These are phyloP conservation scores for Pseudogymnoascus sp. DNA, from an alignment of 2,329 filamentous ascomycete genomes.

Conservation along the genomic window DNA sequence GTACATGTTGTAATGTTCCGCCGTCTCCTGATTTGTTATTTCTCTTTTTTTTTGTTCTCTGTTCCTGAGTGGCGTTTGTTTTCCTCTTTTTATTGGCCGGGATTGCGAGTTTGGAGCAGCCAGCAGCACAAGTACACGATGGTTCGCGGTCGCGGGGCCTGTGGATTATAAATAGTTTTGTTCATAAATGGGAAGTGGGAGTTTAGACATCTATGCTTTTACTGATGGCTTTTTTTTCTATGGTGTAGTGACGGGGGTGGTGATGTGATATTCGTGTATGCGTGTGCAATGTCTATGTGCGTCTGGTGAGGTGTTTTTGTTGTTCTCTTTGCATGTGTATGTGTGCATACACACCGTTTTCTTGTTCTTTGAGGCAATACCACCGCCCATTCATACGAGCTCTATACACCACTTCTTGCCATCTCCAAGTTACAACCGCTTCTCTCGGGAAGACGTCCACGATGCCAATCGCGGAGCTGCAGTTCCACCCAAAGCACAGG, in stretches of 20 bases:
- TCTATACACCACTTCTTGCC: neutral
- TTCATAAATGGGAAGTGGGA: neutral
- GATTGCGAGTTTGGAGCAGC: constrained; percentile 1
- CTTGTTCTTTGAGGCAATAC: neutral
- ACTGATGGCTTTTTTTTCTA: neutral
- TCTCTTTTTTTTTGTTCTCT: neutral
- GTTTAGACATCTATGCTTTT: neutral
- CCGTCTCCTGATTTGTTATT: constrained; percentile 6
- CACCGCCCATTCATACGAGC: neutral
- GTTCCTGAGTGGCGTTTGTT: neutral
- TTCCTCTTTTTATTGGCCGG: neutral
- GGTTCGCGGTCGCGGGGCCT: constrained; percentile 7
- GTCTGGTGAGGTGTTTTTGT: neutral
- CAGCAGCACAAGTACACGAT: constrained; percentile 9
- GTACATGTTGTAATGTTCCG: constrained; percentile 6
- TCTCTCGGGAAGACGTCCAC: too few relatives aligned
- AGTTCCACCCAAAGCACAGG: too few relatives aligned
- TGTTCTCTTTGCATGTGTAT: neutral
- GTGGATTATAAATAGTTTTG: constrained; percentile 9
- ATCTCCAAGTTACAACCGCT: neutral
- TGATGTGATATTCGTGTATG: neutral
- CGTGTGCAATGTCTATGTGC: neutral
- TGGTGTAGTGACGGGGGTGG: neutral
- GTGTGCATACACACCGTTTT: too few relatives aligned
- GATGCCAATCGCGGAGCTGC: too few relatives aligned